Base-by-base conservation (phyloP, 73 alveolate species). In the Durusdinium trenchii region DNA sequence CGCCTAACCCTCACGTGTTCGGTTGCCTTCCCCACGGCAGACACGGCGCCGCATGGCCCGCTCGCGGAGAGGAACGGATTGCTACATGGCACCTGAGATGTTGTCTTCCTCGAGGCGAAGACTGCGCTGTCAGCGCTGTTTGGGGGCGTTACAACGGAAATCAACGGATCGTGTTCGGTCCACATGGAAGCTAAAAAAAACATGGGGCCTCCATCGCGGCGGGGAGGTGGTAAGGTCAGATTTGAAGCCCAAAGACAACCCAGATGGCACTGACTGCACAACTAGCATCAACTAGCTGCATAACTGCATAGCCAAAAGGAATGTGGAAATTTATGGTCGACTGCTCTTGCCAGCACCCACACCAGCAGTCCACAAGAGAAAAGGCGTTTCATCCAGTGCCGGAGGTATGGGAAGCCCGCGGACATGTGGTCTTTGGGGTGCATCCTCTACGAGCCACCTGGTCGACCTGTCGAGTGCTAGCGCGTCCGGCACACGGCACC, bases 371-470 rank as follows among this genome's bases (percentile, higher is more conserved):
- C n/a, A n/a, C n/a, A n/a, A n/a, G n/a, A n/a, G n/a, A n/a, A n/a
- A n/a, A n/a, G n/a, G n/a, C n/a, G n/a, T n/a, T n/a, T n/a, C n/a
- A n/a, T n/a, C 64, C 9, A 54, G 20, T 9, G 64, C 28, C 9
- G 43, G 81, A 93, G 99, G 99, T 93, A 93, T 46, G 99, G 99
- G 61, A 93, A 93, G 82, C 99, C 99, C 18, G 99, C 99, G 3
- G 99, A 99, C 91, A 99, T 99, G 51, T 99, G 99, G 99, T 99
- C 99, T 47, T 94, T 99, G 94, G 99, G 99, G 1, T 99, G 99
- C 94, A 98, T 99, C 96, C 99, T 99, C 64, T 99, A 99, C 98
- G 99, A 99, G 99, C n/a, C 69, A 28, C 52, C 36, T 10, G 79
- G 78, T 48, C 69, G 46, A 48, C n/a, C 26, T 9, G 20, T 28